A percentile compares a stretch with the other conserved stretches of the same genome.
Conservation (phyloP, 2,329 filamentous ascomycete genomes). For the Lecanicillium sp. region DNA sequence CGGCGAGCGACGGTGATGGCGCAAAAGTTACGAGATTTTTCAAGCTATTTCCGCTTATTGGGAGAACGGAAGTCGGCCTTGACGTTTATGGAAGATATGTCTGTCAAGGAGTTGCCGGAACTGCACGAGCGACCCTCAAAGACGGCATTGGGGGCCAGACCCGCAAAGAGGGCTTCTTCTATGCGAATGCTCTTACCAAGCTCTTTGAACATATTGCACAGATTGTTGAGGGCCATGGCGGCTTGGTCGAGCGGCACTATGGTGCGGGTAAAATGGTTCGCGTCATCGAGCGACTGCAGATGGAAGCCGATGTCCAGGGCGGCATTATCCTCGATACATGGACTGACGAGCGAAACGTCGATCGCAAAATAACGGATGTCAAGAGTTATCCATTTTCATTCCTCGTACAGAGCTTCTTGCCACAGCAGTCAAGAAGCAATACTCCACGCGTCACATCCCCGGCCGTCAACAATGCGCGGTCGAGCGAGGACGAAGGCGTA, state of each 20-base stretch:
- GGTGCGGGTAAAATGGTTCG: constrained; percentile 87
- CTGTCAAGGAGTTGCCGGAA: constrained; percentile 83
- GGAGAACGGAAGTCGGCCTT: constrained; percentile 75
- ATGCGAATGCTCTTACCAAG: constrained; percentile 80
- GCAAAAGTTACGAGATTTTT: constrained; percentile 92
- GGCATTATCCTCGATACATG: constrained; percentile 94
- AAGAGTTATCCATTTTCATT: constrained; percentile 98
- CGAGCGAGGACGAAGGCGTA: constrained; percentile 82
- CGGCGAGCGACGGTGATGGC: constrained; percentile 77
- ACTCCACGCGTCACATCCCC: constrained; percentile 70
- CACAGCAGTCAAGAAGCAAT: constrained; percentile 55
- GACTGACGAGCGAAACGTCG: constrained; percentile 79
- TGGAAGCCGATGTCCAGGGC: constrained; percentile 92
- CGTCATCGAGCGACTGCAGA: constrained; percentile 86
- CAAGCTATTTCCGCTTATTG: constrained; percentile 93
- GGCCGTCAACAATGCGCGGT: constrained; percentile 50
- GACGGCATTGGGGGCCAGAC: constrained; percentile 43
- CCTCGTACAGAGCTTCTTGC: constrained; percentile 85
- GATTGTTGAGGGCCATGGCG: constrained; percentile 87
- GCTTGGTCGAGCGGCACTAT: constrained; percentile 88
- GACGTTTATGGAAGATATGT: constrained; percentile 96
- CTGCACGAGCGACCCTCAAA: constrained; percentile 73
- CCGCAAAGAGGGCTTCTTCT: constrained; percentile 74
- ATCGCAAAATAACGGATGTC: constrained; percentile 83
- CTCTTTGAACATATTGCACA: constrained; percentile 96